These are phyloP conservation scores for Fraxinus anomala DNA, from an alignment of 257 asterid species.

Conservation along the genomic window DNA sequence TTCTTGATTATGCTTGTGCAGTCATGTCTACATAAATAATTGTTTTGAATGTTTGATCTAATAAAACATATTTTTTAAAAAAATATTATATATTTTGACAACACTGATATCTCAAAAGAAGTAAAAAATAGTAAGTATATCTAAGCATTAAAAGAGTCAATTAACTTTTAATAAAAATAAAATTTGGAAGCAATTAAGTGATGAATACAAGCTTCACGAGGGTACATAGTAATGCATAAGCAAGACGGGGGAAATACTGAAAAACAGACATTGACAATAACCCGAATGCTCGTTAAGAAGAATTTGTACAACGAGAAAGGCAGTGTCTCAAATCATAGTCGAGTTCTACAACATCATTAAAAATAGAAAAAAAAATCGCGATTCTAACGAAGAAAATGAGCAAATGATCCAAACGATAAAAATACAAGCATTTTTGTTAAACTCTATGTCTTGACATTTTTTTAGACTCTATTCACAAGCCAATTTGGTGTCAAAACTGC, in stretches of 20 bases:
- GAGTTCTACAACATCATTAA: slow-evolving; percentile 2
- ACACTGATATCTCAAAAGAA: too few relatives aligned
- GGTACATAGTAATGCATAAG: neutral
- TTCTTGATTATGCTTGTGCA: too few relatives aligned
- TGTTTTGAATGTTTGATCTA: too few relatives aligned
- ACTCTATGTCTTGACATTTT: slow-evolving; percentile 9
- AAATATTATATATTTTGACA: too few relatives aligned
- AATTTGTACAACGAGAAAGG: neutral
- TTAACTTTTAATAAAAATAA: too few relatives aligned
- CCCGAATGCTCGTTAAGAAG: neutral
- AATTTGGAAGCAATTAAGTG: too few relatives aligned
- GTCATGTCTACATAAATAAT: too few relatives aligned
- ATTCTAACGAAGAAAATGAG: slow-evolving; percentile 10
- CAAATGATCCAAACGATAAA: slow-evolving; percentile 6
- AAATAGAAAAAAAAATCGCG: neutral
- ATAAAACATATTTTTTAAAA: too few relatives aligned
- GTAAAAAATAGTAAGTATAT: too few relatives aligned
- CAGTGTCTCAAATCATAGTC: neutral
- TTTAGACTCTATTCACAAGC: slow-evolving; percentile 58
- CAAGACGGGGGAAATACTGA: neutral
- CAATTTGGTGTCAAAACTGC: slow-evolving; percentile 78
- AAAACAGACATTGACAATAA: neutral
- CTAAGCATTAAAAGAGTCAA: too few relatives aligned
- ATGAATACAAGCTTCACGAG: too few relatives aligned
- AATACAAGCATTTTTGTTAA: slow-evolving; percentile 10